Percentiles rank a stretch among this genome's conserved stretches.
Conservation (phyloP, 2,329 filamentous ascomycete genomes). For the Stachybotrys chartarum region DNA sequence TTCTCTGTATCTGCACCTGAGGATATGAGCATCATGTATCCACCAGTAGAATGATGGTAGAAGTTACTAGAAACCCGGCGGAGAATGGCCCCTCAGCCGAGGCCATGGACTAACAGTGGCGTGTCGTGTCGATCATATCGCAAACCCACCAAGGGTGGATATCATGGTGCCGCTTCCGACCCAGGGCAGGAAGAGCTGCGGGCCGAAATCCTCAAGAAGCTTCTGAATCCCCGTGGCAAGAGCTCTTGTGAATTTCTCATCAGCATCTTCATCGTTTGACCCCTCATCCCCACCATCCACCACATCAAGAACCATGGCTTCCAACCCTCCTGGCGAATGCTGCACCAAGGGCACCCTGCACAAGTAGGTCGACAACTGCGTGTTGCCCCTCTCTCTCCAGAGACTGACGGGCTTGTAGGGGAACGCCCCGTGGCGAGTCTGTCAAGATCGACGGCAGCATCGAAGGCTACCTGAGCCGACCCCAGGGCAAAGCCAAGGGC, state of each 20-base stretch:
- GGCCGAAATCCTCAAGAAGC: too few relatives aligned
- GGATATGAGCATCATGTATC: too few relatives aligned
- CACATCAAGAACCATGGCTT: slow-evolving; percentile 29
- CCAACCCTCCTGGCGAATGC: slow-evolving; percentile 35
- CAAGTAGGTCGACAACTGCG: slow-evolving; percentile 26
- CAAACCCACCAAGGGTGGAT: too few relatives aligned
- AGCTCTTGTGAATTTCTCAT: slow-evolving; percentile 8
- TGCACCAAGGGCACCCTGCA: slow-evolving; percentile 38
- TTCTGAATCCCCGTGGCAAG: too few relatives aligned
- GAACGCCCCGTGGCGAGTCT: slow-evolving; percentile 29
- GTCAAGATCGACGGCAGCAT: slow-evolving; percentile 33
- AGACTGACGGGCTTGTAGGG: slow-evolving; percentile 20
- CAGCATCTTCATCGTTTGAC: slow-evolving; percentile 16
- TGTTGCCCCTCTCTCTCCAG: not conserved
- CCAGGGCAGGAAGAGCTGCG: too few relatives aligned
- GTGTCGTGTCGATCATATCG: too few relatives aligned
- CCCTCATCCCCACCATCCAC: not conserved
- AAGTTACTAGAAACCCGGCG: too few relatives aligned
- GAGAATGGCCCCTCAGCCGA: too few relatives aligned
- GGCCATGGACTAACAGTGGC: too few relatives aligned
- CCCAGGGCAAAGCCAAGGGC: slow-evolving; percentile 24
- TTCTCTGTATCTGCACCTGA: too few relatives aligned
- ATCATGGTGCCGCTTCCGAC: too few relatives aligned
- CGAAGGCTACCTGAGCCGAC: slow-evolving; percentile 39
- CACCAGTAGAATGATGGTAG: too few relatives aligned